phyloP scores from a whole-genome alignment of 2,329 filamentous ascomycete species.

The Dryadomyces sulphureus region DNA sequence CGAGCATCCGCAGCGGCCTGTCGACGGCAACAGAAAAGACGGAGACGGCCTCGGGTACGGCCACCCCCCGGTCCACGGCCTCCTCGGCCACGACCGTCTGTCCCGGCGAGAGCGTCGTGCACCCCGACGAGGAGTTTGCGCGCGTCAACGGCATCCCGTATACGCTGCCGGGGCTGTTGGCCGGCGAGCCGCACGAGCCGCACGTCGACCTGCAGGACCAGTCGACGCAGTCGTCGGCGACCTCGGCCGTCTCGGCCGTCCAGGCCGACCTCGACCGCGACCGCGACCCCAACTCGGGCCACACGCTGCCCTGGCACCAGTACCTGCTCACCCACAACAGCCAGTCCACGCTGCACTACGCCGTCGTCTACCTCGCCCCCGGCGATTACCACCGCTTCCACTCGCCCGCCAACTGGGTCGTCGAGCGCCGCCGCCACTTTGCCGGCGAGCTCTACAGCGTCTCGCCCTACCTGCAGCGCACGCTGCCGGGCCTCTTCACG shows the following conservation, averaged over 20 bases:
- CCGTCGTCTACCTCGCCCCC: slow-evolving; percentile 87
- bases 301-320: slow-evolving; percentile 46
- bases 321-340: slow-evolving; percentile 44
- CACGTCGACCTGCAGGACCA: slow-evolving; percentile 50
- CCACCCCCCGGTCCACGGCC: not conserved
- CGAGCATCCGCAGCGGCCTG: slow-evolving; percentile 33
- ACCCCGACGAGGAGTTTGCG: slow-evolving; percentile 83
- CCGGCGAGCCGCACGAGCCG: slow-evolving; percentile 36
- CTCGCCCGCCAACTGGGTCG: slow-evolving; percentile 89
- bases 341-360: slow-evolving; percentile 69
- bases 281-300: not conserved
- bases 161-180: slow-evolving; percentile 75
- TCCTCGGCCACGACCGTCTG: slow-evolving; percentile 12
- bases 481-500: slow-evolving; percentile 85
- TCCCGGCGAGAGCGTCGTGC: slow-evolving; percentile 51
- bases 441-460: slow-evolving; percentile 92
- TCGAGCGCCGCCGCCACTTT: slow-evolving; percentile 89
- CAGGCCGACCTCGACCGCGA: slow-evolving; percentile 61
- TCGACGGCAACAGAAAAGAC: slow-evolving; percentile 9
- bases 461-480: slow-evolving; percentile 85
- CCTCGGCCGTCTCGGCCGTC: slow-evolving; percentile 64
- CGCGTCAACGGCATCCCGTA: slow-evolving; percentile 89
- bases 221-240: slow-evolving; percentile 49
- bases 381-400: slow-evolving; percentile 99
- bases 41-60: not conserved